Evolutionary conservation across 306 rosid species (phyloP), one percentile per base, ranked within the genome.

Genomic region (Arachis stenosperma): DNA sequence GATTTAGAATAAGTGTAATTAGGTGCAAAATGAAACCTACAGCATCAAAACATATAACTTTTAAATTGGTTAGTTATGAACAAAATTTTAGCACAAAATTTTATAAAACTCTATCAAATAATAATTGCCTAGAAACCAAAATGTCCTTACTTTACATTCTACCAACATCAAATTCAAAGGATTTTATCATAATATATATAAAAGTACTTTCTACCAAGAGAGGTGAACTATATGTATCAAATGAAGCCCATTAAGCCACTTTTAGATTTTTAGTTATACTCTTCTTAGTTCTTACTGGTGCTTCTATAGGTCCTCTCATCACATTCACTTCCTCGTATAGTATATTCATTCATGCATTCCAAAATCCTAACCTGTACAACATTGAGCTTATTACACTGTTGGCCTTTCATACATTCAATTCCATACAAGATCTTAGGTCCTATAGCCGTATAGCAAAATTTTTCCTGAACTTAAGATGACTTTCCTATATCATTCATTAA

Each of bases 151-250:
- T 33, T 67, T 40, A 59, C 53, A 67, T 42, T 46, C 48, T 13
- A 42, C 13, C 39, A 41, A 53, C 9, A 40, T 44, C 63, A 52
- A 53, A n/a, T 52, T 73, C 67, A n/a, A 66, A 51, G 51, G 47
- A 52, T 14, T 14, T 53, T 17, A 53, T 15, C 12, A 59, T 33
- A 37, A 36, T 43, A 53, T 51, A 62, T 22, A 6, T 3, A 4
- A 13, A 52, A 2, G 8, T 8, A 13, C 6, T 5, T 52, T 13
- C 57, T 22, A 52, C 57, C 8, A 14, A 22, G 6, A 10, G 51
- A 6, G 15, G 54, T 50, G 6, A 5, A 5, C 7, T 52, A n/a
- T 14, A 52, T 14, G 27, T 17, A 52, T 52, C 57, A 51, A 51
- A 51, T 51, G 14, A 51, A 5, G 37, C 37, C 37, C 37, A 33